phyloP scores from a whole-genome alignment of 2,329 filamentous ascomycete species.

The Penicillium sp. region DNA sequence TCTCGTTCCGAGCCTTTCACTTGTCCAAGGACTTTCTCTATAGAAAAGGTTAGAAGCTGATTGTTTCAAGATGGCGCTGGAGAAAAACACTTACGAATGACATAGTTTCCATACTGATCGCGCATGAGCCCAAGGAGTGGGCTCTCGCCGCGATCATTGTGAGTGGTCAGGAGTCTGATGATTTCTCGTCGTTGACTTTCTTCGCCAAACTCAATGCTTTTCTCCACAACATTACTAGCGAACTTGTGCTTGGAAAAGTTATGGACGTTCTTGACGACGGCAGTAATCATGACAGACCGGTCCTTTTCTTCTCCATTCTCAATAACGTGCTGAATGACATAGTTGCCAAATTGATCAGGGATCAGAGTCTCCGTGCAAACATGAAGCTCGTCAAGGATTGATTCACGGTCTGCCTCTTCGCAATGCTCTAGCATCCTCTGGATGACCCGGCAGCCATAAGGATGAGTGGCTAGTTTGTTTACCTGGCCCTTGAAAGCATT shows the following conservation, averaged over 20 bases:
- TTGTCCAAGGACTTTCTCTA: conserved; percentile 73
- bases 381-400: conserved; percentile 76
- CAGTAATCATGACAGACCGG: conserved; percentile 64
- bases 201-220: conserved; percentile 72
- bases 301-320: conserved; percentile 71
- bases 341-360: conserved; percentile 88
- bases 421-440: conserved; percentile 87
- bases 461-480: conserved; percentile 68
- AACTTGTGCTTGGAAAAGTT: conserved; percentile 89
- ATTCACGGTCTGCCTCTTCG: conserved; percentile 64
- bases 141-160: conserved; percentile 62
- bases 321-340: conserved; percentile 91
- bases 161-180: conserved; percentile 57
- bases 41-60: conserved; percentile 21
- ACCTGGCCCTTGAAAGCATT: conserved; percentile 74
- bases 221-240: conserved; percentile 95
- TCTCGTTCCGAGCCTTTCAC: conserved; percentile 59
- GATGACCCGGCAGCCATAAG: conserved; percentile 87
- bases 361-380: conserved; percentile 68
- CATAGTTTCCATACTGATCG: conserved; percentile 93
- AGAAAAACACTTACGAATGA: conserved; percentile 73
- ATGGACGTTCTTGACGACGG: conserved; percentile 69
- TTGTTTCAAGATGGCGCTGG: neutral
- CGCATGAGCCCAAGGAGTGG: conserved; percentile 76
- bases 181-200: conserved; percentile 67